Evolutionary conservation across 495 filamentous ascomycete species (phyloP).

Genomic region (Xylaria venustula): DNA sequence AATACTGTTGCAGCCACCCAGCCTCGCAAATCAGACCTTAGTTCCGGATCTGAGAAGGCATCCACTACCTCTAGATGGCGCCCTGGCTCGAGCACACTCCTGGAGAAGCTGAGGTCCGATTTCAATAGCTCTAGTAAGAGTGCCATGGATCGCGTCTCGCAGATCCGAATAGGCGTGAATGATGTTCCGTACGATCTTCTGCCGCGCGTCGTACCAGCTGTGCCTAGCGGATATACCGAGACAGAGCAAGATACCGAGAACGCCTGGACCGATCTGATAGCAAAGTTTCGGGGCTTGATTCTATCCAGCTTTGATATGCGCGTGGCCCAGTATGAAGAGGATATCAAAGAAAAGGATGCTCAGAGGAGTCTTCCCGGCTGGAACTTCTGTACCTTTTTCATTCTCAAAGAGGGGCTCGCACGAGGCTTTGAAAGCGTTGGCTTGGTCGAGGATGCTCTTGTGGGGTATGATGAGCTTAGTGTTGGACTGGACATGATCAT

Average conservation of each 20-base stretch:
- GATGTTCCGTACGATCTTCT: slow-evolving; percentile 58
- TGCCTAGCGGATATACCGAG: slow-evolving; percentile 60
- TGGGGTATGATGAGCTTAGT: slow-evolving; percentile 88
- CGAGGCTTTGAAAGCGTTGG: slow-evolving; percentile 95
- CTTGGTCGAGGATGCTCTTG: slow-evolving; percentile 89
- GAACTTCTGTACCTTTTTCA: slow-evolving; percentile 99
- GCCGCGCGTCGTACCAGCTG: slow-evolving; percentile 54
- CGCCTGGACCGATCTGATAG: slow-evolving; percentile 78
- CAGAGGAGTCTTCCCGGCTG: slow-evolving; percentile 88
- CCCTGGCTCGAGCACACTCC: slow-evolving; percentile 70
- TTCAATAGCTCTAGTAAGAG: slow-evolving; percentile 86
- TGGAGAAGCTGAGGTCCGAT: slow-evolving; percentile 88
- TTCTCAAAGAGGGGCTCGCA: slow-evolving; percentile 92
- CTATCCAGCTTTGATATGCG: slow-evolving; percentile 86
- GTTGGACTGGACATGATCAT: slow-evolving; percentile 80
- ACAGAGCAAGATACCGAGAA: slow-evolving; percentile 66
- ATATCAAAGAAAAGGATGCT: slow-evolving; percentile 89
- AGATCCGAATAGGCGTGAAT: slow-evolving; percentile 72
- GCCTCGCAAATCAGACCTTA: slow-evolving; percentile 51
- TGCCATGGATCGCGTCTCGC: slow-evolving; percentile 74
- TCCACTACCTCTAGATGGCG: slow-evolving; percentile 66
- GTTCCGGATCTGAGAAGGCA: slow-evolving; percentile 42
- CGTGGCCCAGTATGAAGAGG: slow-evolving; percentile 93
- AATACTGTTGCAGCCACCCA: slow-evolving; percentile 74
- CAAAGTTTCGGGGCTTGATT: slow-evolving; percentile 84